These are phyloP conservation scores for Selaginella moellendorffii DNA, from an alignment of 75 land plant species.

Conservation along the genomic window DNA sequence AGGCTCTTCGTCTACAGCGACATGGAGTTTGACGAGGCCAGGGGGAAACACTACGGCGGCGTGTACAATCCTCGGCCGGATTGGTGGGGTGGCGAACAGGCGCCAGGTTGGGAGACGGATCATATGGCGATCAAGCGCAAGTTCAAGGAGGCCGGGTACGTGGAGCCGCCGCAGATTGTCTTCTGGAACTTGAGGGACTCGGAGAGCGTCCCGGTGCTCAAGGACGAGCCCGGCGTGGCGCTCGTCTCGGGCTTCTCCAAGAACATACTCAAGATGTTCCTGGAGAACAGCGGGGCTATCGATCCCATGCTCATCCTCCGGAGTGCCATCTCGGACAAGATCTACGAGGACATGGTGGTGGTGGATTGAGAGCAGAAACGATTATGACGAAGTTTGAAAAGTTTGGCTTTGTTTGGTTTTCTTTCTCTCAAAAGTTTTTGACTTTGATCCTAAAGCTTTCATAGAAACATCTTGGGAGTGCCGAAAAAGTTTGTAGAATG, in stretches of 20 bases:
- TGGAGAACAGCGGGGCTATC: conserved; percentile 11
- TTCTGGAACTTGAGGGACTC: conserved; percentile 59
- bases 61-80: too few species aligned
- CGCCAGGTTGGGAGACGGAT: conserved; percentile 36
- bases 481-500: too few species aligned
- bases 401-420: too few species aligned
- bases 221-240: conserved; percentile 36
- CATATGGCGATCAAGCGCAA: conserved; percentile 35
- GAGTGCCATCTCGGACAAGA: background rate
- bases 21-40: conserved; percentile 56
- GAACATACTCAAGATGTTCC: conserved; percentile 47
- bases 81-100: too few species aligned
- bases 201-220: conserved; percentile 44
- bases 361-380: background rate
- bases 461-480: too few species aligned
- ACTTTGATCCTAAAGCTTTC: too few species aligned
- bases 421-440: too few species aligned
- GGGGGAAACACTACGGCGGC: background rate
- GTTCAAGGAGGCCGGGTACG: conserved; percentile 33
- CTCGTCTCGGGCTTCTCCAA: conserved; percentile 56
- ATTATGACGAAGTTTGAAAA: too few species aligned
- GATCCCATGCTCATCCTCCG: background rate
- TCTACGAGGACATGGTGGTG: background rate
- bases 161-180: conserved; percentile 38
- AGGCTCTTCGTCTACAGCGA: conserved; percentile 54